Base-by-base conservation (phyloP, 148 eudicot genomes). In the Rhododendron ovatum region DNA sequence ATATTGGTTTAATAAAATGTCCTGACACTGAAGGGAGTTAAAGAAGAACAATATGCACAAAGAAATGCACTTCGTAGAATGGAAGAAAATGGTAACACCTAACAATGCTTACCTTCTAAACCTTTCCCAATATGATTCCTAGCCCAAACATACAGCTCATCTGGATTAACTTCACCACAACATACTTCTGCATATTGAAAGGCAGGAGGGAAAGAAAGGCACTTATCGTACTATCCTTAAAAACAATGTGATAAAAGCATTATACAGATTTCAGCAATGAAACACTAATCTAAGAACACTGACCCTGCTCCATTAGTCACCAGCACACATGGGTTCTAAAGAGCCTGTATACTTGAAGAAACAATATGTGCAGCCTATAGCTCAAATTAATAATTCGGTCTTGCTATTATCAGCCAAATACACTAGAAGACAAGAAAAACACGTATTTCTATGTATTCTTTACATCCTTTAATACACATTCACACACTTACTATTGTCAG, bases 351-450 rank as follows among this genome's bases (percentile, higher is more conserved):
- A 89, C 90, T 95, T 63, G 99, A 93, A 43, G 93, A 91, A 71
- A 95, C 95, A 81, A 93, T 91, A 87, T 89, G 93, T 84, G 98
- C 96, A 82, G 92, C 98, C 98, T 96, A 84, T 45, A 92, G 84
- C 53, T 5, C 81, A 4, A 18, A 82, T n/a, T 7, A 14, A 26
- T 8, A 81, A 82, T 53, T 57, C 7, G n/a, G n/a, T n/a, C n/a
- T n/a, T n/a, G n/a, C n/a, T n/a, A n/a, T n/a, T n/a, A n/a, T n/a
- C n/a, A n/a, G n/a, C n/a, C n/a, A n/a, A n/a, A n/a, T n/a, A n/a
- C n/a, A n/a, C n/a, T n/a, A n/a, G n/a, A n/a, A n/a, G n/a, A n/a
- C n/a, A n/a, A n/a, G n/a, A n/a, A n/a, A n/a, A n/a, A n/a, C n/a
- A n/a, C n/a, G n/a, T n/a, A n/a, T n/a, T n/a, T n/a, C n/a, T n/a